Base-by-base conservation (phyloP, 2,329 filamentous ascomycete species). In the Colletotrichum eleusines region DNA sequence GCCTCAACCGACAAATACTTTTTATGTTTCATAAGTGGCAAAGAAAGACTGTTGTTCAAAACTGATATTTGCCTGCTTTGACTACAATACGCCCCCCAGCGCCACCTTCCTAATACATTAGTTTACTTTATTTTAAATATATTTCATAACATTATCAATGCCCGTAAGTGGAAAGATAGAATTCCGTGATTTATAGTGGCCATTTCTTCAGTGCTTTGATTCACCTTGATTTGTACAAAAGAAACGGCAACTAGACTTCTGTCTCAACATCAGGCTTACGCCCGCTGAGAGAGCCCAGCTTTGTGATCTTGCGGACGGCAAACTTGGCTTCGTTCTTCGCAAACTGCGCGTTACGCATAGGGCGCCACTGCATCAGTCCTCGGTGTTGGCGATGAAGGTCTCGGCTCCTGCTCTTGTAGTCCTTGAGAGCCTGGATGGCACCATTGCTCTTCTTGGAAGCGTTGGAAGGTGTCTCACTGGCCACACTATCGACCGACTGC, bases 341-440 rank as follows among this genome's bases (percentile, higher is more conserved):
- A 79, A 98, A 98, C 74, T 91, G 90, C 28, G 90, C 85, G 78
- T 97, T 97, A 50, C 95, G 87, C 78, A 95, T 92, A 0, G 95
- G 95, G 77, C 91, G 93, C 94, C 95, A 98, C 80, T 98, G 95
- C 94, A 98, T 97, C 78, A 97, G 77, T 0, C 95, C 95, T 14
- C 95, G 87, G 75, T 98, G 94, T 82, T 95, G 94, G 0, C 95
- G 89, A 79, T 95, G 92, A 78, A 98, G 86, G 55, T 92, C 90
- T 73, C 92, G 89, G 77, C 91, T 94, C 73, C 90, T 87, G 67
- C 85, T 85, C 75, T 89, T 90, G 78, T 92, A 89, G 28, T 91
- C 87, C 78, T 90, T 90, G 77, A 87, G 85, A 74, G 86, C 83
- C 74, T 84, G 84, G 71, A 89, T 80, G 0, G 88, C 89, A 73